phyloP scores from a whole-genome alignment of 768 basidiomycete genomes.

The Bullera alba region DNA sequence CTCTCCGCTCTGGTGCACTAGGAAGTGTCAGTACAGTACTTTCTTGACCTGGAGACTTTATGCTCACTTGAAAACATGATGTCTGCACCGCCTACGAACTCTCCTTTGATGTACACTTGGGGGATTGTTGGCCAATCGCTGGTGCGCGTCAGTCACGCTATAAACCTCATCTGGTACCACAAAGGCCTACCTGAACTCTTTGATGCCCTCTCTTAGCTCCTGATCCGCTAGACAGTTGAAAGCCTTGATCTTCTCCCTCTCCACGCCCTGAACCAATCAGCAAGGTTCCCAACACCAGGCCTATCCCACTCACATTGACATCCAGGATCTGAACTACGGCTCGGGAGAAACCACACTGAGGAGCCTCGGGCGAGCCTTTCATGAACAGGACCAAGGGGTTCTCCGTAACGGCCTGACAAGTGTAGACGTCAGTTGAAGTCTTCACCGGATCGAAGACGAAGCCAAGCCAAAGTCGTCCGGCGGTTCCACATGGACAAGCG shows the following conservation, averaged over 20 bases:
- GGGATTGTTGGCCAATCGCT: constrained; percentile 99
- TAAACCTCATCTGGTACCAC: background rate
- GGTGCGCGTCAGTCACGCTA: background rate
- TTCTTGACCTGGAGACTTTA: background rate
- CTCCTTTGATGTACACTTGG: constrained; percentile 87
- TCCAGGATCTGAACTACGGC: constrained; percentile 87
- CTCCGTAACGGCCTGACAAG: constrained; percentile 56
- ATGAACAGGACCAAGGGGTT: constrained; percentile 91
- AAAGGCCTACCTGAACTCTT: constrained; percentile 84
- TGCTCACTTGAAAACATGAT: constrained; percentile 83
- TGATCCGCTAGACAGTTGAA: constrained; percentile 83
- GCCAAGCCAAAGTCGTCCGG: too few species aligned
- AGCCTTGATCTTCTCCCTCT: constrained; percentile 71
- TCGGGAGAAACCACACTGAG: constrained; percentile 92
- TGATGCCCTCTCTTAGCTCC: constrained; percentile 77
- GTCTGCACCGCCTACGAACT: constrained; percentile 96
- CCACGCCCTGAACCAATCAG: constrained; percentile 57
- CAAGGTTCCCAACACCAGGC: background rate
- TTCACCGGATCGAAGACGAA: background rate
- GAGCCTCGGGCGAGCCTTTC: constrained; percentile 83
- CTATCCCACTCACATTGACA: constrained; percentile 40
- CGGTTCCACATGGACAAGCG: too few species aligned
- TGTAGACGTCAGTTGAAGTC: background rate
- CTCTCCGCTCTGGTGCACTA: constrained; percentile 96
- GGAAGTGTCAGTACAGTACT: background rate